phyloP scores from a whole-genome alignment of 2,329 filamentous ascomycete species.

The Hymenoscyphus repandus region DNA sequence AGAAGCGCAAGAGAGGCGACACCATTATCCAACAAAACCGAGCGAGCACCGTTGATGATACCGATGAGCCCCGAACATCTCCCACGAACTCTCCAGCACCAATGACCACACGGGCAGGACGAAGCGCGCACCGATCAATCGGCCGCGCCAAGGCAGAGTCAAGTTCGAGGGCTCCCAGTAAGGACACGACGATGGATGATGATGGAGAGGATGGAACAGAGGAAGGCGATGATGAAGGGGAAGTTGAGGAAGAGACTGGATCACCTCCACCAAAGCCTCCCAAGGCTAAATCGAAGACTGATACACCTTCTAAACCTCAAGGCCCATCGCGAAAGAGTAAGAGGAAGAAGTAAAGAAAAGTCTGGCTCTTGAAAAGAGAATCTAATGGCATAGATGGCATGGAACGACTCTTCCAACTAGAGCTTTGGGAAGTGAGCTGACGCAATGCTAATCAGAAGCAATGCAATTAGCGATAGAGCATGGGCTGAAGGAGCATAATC shows the following conservation, averaged over 20 bases:
- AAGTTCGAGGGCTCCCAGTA: slow-evolving; percentile 31
- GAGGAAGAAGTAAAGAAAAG: slow-evolving; percentile 21
- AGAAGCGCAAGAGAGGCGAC: slow-evolving; percentile 33
- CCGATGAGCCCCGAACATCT: slow-evolving; percentile 41
- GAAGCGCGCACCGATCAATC: slow-evolving; percentile 37
- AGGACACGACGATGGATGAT: slow-evolving; percentile 29
- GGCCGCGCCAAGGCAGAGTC: slow-evolving; percentile 37
- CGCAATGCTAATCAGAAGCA: too few relatives aligned
- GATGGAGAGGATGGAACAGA: slow-evolving; percentile 32
- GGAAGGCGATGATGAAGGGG: slow-evolving; percentile 34
- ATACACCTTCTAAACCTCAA: slow-evolving; percentile 14
- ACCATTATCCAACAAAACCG: slow-evolving; percentile 31
- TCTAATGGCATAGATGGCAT: too few relatives aligned
- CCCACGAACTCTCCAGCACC: slow-evolving; percentile 37
- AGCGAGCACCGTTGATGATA: slow-evolving; percentile 47
- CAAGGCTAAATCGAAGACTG: slow-evolving; percentile 22
- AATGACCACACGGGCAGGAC: slow-evolving; percentile 33
- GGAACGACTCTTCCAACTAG: too few relatives aligned
- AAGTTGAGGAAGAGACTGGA: slow-evolving; percentile 28
- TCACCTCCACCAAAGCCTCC: slow-evolving; percentile 25
- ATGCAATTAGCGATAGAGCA: too few relatives aligned
- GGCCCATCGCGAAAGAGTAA: slow-evolving; percentile 25
- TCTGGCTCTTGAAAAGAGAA: neutral
- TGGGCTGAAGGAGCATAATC: too few relatives aligned
- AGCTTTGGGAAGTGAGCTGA: too few relatives aligned